Conservation (phyloP, 495 filamentous ascomycete species). For the Neurospora cerealis region DNA sequence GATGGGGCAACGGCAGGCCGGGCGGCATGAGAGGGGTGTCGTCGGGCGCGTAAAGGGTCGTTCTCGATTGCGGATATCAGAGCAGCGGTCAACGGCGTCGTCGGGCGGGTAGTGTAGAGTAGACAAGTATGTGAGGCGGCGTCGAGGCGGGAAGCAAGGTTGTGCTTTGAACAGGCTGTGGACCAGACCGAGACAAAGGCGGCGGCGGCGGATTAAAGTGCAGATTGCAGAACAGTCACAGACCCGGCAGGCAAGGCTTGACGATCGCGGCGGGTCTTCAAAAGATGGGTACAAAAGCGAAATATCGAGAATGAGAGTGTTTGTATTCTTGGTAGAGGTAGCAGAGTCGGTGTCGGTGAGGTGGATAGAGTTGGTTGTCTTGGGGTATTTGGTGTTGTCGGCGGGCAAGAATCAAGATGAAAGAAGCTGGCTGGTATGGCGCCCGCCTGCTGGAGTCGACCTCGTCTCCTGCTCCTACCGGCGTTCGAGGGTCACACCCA, state of each 20-base stretch:
- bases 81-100: background rate
- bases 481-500: background rate
- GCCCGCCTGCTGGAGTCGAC: background rate
- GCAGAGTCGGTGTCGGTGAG: background rate
- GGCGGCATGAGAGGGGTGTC: slow-evolving; percentile 15
- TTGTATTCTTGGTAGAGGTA: background rate
- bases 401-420: background rate
- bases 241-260: background rate
- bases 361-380: background rate
- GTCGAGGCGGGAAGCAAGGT: background rate
- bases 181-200: background rate
- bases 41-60: background rate
- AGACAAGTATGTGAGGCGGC: background rate
- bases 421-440: background rate
- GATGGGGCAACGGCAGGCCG: slow-evolving; percentile 11
- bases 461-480: background rate
- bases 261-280: background rate
- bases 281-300: background rate
- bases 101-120: background rate
- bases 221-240: background rate
- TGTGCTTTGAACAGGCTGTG: background rate
- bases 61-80: background rate
- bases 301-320: background rate
- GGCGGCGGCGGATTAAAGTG: background rate
- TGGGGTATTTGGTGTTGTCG: background rate